These are phyloP conservation scores for Tetrapisispora nanseiensis DNA, from an alignment of 805 yeast genomes.

Conservation along the genomic window DNA sequence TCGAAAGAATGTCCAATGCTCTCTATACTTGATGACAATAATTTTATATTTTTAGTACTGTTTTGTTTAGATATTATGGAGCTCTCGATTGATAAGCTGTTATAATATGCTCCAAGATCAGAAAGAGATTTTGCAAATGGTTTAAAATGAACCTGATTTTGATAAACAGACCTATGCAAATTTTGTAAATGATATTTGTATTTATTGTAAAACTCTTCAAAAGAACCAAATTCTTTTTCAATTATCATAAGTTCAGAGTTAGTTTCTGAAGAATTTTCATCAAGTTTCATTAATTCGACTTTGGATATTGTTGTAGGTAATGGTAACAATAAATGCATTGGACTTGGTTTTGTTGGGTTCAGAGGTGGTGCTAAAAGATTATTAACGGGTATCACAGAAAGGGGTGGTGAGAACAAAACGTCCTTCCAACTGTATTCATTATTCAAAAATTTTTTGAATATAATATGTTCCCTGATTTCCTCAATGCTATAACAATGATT, in stretches of 20 bases:
- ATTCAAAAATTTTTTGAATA: slow-evolving; percentile 71
- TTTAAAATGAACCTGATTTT: slow-evolving; percentile 31
- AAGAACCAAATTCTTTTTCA: slow-evolving; percentile 33
- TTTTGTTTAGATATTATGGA: slow-evolving; percentile 47
- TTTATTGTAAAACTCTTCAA: slow-evolving; percentile 29
- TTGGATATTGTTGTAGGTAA: slow-evolving; percentile 41
- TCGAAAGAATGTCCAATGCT: slow-evolving; percentile 82
- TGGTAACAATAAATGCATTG: slow-evolving; percentile 55
- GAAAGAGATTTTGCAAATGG: slow-evolving; percentile 57
- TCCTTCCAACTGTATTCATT: slow-evolving; percentile 82
- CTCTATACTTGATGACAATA: slow-evolving; percentile 50
- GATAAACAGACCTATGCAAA: slow-evolving; percentile 21
- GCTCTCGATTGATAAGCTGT: slow-evolving; percentile 48
- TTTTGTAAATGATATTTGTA: slow-evolving; percentile 21
- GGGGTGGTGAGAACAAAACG: slow-evolving; percentile 48
- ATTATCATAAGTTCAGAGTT: slow-evolving; percentile 15
- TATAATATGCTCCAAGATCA: slow-evolving; percentile 65
- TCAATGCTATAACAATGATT: slow-evolving; percentile 58
- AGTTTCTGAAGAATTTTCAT: neutral
- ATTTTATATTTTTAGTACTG: slow-evolving; percentile 19
- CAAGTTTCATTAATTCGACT: slow-evolving; percentile 16
- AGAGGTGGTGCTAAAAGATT: slow-evolving; percentile 52
- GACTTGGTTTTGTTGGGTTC: slow-evolving; percentile 45
- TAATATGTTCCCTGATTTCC: slow-evolving; percentile 46
- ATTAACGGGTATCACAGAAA: slow-evolving; percentile 42